Evolutionary conservation across 768 basidiomycete genomes (phyloP), one percentile per base, ranked within the genome.

Genomic region (Phlegmacium glaucopus): DNA sequence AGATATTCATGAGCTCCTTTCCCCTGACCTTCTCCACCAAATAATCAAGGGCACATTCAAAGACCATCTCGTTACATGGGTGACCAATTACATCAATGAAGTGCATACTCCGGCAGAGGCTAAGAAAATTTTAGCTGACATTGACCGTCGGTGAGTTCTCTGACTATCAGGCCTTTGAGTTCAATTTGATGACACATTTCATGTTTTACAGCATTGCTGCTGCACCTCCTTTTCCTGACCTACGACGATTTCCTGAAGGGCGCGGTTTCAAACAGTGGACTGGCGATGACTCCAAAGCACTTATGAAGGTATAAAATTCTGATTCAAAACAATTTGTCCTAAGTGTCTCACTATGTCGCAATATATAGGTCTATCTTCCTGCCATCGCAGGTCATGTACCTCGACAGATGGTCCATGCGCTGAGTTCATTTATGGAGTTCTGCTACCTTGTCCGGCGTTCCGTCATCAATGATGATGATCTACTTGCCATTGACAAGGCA

Each of bases 261-360:
- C 55, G 49, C 0, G 49, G 50, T 27, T 65, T 65, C 47, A 48
- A 51, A 18, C 63, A 67, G 44, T 68, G 66, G 66, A 68, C 60
- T 4, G 65, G 62, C 1, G 56, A 69, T 44, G 60, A 67, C 27
- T 68, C 61, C 3, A 68, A 68, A 44, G 64, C 52, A 4, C 46
- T 68, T 1, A 68, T 68, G 63, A 68, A 68, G 58, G 63, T 61
- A n/a, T n/a, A n/a, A n/a, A n/a, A 9, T 13, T 42, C 47, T 44
- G 8, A 30, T 32, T 40, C 17, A 16, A 15, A 16, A 25, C 29
- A 8, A 8, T 38, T n/a, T 17, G 12, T 16, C 12, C 39, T 4
- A 11, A 16, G 10, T 17, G 11, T 25, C 22, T 39, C 16, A 16
- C 38, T 38, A 3, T 42, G 32, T 37, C 17, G 4, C 45, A 34